phyloP scores from a whole-genome alignment of 208 protist genomes.

The Crithidia fasciculata region DNA sequence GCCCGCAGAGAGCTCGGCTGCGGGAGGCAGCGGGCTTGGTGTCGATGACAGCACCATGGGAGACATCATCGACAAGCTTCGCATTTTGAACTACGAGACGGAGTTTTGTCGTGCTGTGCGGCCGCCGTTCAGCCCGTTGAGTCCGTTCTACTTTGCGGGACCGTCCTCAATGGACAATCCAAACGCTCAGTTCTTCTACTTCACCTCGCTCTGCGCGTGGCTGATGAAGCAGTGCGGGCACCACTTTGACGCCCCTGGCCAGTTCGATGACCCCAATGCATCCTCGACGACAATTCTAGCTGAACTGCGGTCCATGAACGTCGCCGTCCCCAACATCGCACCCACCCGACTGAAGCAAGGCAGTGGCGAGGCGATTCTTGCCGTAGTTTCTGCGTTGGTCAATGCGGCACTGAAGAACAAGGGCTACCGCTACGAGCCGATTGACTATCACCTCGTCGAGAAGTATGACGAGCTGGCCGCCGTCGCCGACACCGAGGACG shows the following conservation, averaged over 20 bases:
- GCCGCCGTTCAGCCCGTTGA: conserved; percentile 86
- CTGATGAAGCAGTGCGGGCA: conserved; percentile 84
- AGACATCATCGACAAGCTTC: conserved; percentile 87
- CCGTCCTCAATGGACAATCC: conserved; percentile 86
- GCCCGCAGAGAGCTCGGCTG: conserved; percentile 9
- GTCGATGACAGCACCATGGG: conserved; percentile 84
- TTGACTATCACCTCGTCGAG: conserved; percentile 78
- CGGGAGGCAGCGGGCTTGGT: conserved; percentile 5
- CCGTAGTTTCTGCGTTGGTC: conserved; percentile 69
- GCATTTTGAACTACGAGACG: conserved; percentile 80
- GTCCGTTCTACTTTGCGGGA: conserved; percentile 76
- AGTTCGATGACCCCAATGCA: conserved; percentile 92
- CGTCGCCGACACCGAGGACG: conserved; percentile 75
- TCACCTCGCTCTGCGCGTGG: conserved; percentile 89
- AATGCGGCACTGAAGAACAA: conserved; percentile 73
- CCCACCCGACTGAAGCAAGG: conserved; percentile 88
- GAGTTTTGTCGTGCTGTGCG: conserved; percentile 78
- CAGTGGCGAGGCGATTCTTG: conserved; percentile 82
- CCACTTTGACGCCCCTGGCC: conserved; percentile 71
- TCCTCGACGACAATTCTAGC: conserved; percentile 85
- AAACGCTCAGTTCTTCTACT: conserved; percentile 92
- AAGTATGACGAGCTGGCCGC: conserved; percentile 85
- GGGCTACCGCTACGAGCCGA: conserved; percentile 61
- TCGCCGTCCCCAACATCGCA: conserved; percentile 75
- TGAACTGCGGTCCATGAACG: conserved; percentile 75